Percentiles rank a stretch among this genome's conserved stretches.
phyloP scores from a whole-genome alignment of 2,329 filamentous ascomycete species.

The Nectriaceae sp. region DNA sequence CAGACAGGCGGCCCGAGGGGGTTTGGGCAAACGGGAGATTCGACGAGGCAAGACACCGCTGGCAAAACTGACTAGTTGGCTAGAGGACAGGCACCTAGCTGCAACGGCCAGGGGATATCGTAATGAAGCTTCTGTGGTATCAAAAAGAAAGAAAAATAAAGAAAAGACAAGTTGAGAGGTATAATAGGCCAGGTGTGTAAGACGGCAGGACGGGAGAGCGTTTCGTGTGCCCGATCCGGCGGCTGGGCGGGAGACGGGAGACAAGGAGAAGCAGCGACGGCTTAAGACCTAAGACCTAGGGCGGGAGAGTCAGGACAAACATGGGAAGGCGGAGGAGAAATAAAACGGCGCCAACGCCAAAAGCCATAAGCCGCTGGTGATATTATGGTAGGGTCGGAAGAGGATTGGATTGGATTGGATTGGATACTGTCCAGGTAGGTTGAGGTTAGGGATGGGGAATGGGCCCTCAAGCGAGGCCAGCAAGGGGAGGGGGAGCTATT shows the following conservation, averaged over 20 bases:
- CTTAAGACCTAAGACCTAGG: slow-evolving; percentile 21
- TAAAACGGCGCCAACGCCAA: slow-evolving; percentile 12
- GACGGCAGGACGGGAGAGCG: not conserved
- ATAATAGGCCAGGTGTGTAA: not conserved
- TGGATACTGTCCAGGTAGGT: too few relatives aligned
- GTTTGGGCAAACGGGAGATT: too few relatives aligned
- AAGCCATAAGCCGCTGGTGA: slow-evolving; percentile 10
- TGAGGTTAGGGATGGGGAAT: too few relatives aligned
- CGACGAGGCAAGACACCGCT: too few relatives aligned
- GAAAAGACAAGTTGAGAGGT: not conserved
- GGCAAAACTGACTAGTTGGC: too few relatives aligned
- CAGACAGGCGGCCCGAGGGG: too few relatives aligned
- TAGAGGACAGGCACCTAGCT: too few relatives aligned
- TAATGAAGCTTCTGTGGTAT: too few relatives aligned
- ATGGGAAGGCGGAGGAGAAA: slow-evolving; percentile 16
- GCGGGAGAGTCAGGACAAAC: slow-evolving; percentile 27
- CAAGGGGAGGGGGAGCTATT: too few relatives aligned
- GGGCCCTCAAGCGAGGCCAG: too few relatives aligned
- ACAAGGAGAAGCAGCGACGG: not conserved
- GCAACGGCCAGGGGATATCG: too few relatives aligned
- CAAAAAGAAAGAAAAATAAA: not conserved
- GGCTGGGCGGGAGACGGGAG: not conserved
- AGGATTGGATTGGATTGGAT: not conserved
- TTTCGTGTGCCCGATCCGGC: not conserved
- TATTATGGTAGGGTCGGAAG: slow-evolving; percentile 3